Percentiles rank a stretch among this genome's conserved stretches.
These are phyloP conservation scores for Coemansia reversa DNA, from an alignment of 192 early-diverging fungal species.

Conservation along the genomic window DNA sequence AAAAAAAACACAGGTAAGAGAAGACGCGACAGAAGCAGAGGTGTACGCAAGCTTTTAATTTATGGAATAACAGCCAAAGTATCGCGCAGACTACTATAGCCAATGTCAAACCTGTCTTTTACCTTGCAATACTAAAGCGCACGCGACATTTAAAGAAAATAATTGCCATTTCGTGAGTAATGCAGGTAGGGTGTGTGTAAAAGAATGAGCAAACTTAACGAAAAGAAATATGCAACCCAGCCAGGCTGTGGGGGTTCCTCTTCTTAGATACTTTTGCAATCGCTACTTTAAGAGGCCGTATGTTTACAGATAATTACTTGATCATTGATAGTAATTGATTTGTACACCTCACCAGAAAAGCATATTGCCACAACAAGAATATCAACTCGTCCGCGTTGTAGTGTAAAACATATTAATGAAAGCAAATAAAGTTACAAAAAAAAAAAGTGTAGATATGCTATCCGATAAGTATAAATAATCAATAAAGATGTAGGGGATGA, in stretches of 20 bases:
- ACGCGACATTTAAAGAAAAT: neutral
- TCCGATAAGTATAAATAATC: neutral
- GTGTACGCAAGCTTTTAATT: neutral
- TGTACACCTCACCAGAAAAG: too few relatives aligned
- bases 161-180: neutral
- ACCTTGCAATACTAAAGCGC: neutral
- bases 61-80: neutral
- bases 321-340: neutral
- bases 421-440: neutral
- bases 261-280: neutral
- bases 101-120: neutral
- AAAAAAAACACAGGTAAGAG: neutral
- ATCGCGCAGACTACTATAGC: neutral
- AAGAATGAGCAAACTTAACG: neutral
- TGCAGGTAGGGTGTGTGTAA: neutral
- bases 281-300: neutral
- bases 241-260: neutral
- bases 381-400: too few relatives aligned
- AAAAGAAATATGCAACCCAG: neutral
- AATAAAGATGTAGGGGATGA: neutral
- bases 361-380: neutral
- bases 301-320: neutral
- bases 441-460: neutral
- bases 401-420: neutral
- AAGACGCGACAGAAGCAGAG: neutral